These are phyloP conservation scores for Protomyces pachydermus DNA, from an alignment of 1,139 yeast species.

Conservation along the genomic window DNA sequence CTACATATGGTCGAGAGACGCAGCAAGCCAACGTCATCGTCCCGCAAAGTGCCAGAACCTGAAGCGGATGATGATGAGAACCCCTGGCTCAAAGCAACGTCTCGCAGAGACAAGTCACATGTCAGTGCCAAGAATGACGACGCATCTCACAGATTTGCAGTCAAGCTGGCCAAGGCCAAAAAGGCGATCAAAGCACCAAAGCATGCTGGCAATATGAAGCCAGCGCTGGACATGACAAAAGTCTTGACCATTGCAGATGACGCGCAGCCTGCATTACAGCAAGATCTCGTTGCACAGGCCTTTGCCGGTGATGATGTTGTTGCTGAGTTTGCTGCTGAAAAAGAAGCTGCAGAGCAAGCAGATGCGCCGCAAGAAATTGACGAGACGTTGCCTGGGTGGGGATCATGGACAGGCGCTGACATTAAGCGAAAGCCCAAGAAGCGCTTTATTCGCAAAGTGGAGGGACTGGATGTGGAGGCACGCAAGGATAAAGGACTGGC, in stretches of 20 bases:
- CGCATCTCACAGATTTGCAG: constrained; percentile 36
- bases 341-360: constrained; percentile 58
- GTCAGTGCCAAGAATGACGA: constrained; percentile 38
- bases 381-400: constrained; percentile 89
- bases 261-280: constrained; percentile 46
- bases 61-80: neutral
- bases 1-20: neutral
- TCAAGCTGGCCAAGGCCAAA: constrained; percentile 38
- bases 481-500: constrained; percentile 72
- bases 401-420: constrained; percentile 46
- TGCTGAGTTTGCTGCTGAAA: constrained; percentile 70
- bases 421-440: constrained; percentile 45
- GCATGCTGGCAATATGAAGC: constrained; percentile 4
- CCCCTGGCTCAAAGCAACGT: constrained; percentile 8
- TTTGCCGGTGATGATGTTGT: constrained; percentile 94
- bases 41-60: no score
- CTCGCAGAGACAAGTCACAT: constrained; percentile 41
- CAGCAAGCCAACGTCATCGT: neutral
- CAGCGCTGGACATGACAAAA: constrained; percentile 1
- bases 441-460: constrained; percentile 56
- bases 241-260: constrained; percentile 28
- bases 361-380: constrained; percentile 89
- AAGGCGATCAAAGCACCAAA: neutral
- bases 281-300: constrained; percentile 81
- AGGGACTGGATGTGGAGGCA: constrained; percentile 60